A percentile compares a stretch with the other conserved stretches of the same genome.
Conservation (phyloP, 2,329 filamentous ascomycete species). For the Fusarium proliferatum region DNA sequence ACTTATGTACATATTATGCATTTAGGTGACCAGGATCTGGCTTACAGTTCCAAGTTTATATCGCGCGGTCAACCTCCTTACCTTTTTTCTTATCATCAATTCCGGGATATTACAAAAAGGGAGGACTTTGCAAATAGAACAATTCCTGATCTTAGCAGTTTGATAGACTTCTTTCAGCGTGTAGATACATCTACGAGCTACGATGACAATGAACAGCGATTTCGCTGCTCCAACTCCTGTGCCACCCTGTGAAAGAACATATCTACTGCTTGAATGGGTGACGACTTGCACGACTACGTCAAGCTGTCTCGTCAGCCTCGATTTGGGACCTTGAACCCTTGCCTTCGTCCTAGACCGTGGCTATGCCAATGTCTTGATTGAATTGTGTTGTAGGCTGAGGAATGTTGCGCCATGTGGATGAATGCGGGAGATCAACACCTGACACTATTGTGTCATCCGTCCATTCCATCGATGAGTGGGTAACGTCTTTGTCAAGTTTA, state of each 20-base stretch:
- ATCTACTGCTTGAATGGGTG: background rate
- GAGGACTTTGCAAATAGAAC: conserved; percentile 31
- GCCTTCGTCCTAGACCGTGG: background rate
- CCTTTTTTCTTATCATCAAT: conserved; percentile 12
- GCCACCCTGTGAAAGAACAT: background rate
- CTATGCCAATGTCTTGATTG: background rate
- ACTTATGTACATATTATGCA: conserved; percentile 49
- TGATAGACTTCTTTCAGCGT: conserved; percentile 32
- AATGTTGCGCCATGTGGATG: conserved; percentile 1
- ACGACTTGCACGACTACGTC: background rate
- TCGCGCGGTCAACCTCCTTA: conserved; percentile 17
- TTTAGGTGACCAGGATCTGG: conserved; percentile 29
- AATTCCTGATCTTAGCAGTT: conserved; percentile 29
- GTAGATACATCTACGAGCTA: conserved; percentile 42
- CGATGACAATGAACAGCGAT: conserved; percentile 39
- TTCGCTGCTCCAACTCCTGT: conserved; percentile 18
- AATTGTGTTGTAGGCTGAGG: background rate
- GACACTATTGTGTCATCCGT: background rate
- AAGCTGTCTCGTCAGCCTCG: background rate
- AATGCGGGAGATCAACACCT: background rate
- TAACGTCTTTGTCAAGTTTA: background rate
- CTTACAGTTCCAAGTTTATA: conserved; percentile 3
- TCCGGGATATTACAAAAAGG: conserved; percentile 24
- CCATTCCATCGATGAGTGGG: background rate
- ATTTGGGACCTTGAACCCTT: background rate